Evolutionary conservation across 805 yeast species (phyloP).

Genomic region (Blastobotrys terrestris): DNA sequence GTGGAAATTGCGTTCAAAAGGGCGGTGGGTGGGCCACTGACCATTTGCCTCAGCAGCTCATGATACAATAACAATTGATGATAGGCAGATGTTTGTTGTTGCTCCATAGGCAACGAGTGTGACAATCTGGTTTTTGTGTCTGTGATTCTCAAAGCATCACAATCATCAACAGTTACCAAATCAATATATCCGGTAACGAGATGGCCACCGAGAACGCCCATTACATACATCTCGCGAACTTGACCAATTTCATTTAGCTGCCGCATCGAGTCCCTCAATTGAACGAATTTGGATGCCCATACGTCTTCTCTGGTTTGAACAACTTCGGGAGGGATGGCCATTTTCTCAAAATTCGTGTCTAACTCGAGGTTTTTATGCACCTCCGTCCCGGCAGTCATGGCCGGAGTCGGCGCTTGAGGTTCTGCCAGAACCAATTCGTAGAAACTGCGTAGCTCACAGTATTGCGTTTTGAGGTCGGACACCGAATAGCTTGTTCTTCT

Average conservation of each 20-base stretch:
- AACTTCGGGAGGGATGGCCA: conserved; percentile 3
- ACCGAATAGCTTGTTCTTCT: conserved; percentile 10
- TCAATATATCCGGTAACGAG: conserved; percentile 27
- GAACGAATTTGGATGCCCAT: conserved; percentile 18
- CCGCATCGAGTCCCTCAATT: conserved; percentile 11
- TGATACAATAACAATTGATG: conserved; percentile 30
- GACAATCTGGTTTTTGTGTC: conserved; percentile 28
- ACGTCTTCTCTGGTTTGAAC: conserved; percentile 9
- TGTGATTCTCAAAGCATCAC: conserved; percentile 15
- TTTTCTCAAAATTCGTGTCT: not conserved
- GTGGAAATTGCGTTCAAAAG: conserved; percentile 9
- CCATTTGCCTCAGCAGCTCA: conserved; percentile 16
- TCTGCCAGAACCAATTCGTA: conserved; percentile 12
- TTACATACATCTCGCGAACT: conserved; percentile 27
- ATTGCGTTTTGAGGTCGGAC: conserved; percentile 19
- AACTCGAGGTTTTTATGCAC: conserved; percentile 19
- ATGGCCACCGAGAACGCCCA: conserved; percentile 18
- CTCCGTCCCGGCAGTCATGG: conserved; percentile 18
- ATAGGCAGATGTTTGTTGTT: conserved; percentile 26
- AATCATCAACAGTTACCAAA: conserved; percentile 9
- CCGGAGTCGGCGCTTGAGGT: conserved; percentile 9
- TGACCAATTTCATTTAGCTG: conserved; percentile 1
- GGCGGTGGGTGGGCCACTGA: conserved; percentile 3
- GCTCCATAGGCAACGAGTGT: conserved; percentile 12
- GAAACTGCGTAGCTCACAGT: conserved; percentile 23